Conservation (phyloP, 345 rosid genomes). For the Noccaea bulbosa region DNA sequence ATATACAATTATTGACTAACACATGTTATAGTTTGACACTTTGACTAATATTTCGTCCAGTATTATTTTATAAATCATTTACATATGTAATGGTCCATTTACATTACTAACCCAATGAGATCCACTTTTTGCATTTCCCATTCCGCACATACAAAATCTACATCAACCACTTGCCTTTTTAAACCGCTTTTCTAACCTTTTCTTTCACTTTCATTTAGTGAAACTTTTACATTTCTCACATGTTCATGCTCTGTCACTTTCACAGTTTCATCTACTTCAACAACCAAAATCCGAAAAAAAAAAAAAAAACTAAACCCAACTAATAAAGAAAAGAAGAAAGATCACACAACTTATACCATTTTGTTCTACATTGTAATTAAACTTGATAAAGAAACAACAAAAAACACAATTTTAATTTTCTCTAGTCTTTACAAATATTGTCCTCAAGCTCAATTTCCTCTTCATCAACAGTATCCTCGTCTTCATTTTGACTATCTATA, state of each 20-base stretch:
- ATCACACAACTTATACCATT: constrained; percentile 28
- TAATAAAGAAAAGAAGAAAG: constrained; percentile 2
- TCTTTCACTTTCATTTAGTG: background rate
- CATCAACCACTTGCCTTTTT: constrained; percentile 29
- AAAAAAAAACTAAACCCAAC: background rate
- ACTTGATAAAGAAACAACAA: background rate
- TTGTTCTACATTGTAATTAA: constrained; percentile 20
- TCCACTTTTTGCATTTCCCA: constrained; percentile 35
- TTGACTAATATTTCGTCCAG: constrained; percentile 26
- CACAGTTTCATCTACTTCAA: constrained; percentile 16
- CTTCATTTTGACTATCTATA: constrained; percentile 59
- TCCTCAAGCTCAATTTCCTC: constrained; percentile 47
- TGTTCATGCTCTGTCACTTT: constrained; percentile 11
- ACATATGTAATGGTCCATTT: constrained; percentile 4
- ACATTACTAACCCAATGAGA: constrained; percentile 29
- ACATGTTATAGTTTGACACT: constrained; percentile 16
- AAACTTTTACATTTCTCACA: constrained; percentile 11
- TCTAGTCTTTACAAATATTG: constrained; percentile 43
- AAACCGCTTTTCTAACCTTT: constrained; percentile 3
- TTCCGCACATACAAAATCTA: constrained; percentile 43
- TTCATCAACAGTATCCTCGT: constrained; percentile 40
- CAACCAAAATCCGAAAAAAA: background rate
- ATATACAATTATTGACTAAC: constrained; percentile 7
- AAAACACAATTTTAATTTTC: constrained; percentile 25
- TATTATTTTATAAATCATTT: background rate